These are phyloP conservation scores for Byssoonygena ceratinophila DNA, from an alignment of 2,329 filamentous ascomycete species.

Conservation along the genomic window DNA sequence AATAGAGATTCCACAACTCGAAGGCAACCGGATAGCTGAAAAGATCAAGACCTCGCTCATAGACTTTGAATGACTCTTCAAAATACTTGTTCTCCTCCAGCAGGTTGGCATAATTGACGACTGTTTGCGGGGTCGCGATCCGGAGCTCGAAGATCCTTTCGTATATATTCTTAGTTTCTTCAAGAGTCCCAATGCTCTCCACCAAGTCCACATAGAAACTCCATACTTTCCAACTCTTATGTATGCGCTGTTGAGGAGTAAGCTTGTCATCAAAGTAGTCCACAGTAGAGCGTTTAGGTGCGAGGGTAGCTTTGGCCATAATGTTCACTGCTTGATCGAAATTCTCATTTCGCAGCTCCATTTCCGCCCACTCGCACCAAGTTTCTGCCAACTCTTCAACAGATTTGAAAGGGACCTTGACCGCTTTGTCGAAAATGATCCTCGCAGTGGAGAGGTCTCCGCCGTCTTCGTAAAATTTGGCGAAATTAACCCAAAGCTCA, in stretches of 20 bases:
- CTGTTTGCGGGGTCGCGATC: constrained; percentile 94
- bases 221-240: constrained; percentile 99
- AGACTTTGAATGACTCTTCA: constrained; percentile 96
- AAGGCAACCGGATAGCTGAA: constrained; percentile 98
- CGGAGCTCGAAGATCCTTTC: constrained; percentile 96
- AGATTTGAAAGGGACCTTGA: constrained; percentile 95
- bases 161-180: constrained; percentile 89
- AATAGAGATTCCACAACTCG: constrained; percentile 95
- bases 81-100: constrained; percentile 91
- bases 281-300: constrained; percentile 95
- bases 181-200: constrained; percentile 80
- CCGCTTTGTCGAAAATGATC: constrained; percentile 92
- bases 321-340: constrained; percentile 90
- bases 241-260: constrained; percentile 87
- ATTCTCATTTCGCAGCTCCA: constrained; percentile 92
- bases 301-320: constrained; percentile 93
- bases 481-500: constrained; percentile 91
- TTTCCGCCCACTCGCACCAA: constrained; percentile 98
- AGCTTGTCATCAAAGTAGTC: constrained; percentile 96
- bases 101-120: constrained; percentile 95
- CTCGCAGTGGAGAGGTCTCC: constrained; percentile 75
- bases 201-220: constrained; percentile 98
- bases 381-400: constrained; percentile 95
- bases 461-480: constrained; percentile 88
- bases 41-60: constrained; percentile 90